These are phyloP conservation scores for Yamadazyma spencermartinsiae DNA, from an alignment of 1,139 yeast species.

Conservation along the genomic window DNA sequence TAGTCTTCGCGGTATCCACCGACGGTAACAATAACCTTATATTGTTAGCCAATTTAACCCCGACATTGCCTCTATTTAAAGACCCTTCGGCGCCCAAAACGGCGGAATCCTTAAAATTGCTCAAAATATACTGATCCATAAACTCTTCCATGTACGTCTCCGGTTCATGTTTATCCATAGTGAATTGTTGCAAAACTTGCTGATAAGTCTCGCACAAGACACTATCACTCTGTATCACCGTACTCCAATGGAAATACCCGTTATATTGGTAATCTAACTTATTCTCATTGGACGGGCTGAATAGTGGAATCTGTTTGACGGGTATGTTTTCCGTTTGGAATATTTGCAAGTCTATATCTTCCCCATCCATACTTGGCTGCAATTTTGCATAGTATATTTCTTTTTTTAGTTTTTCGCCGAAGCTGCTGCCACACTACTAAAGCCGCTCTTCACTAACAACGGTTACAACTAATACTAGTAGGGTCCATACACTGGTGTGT, in stretches of 20 bases:
- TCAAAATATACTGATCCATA: not conserved
- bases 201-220: not conserved
- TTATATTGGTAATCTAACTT: not conserved
- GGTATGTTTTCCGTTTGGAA: not conserved
- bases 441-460: too few species aligned
- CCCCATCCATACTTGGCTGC: not conserved
- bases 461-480: too few species aligned
- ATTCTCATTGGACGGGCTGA: not conserved
- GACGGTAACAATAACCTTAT: not conserved
- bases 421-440: too few species aligned
- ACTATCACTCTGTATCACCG: not conserved
- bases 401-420: too few species aligned
- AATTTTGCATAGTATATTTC: not conserved
- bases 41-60: not conserved
- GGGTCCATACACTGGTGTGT: too few species aligned
- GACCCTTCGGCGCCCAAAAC: not conserved
- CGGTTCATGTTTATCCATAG: not conserved
- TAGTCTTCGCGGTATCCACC: not conserved
- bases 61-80: not conserved
- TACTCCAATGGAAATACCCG: not conserved
- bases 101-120: not conserved
- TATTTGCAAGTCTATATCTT: not conserved
- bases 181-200: not conserved
- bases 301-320: not conserved
- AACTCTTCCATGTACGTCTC: not conserved